A percentile compares a stretch with the other conserved stretches of the same genome.
These are phyloP conservation scores for Paraconiothyrium brasiliense DNA, from an alignment of 2,329 filamentous ascomycete genomes.

Conservation along the genomic window DNA sequence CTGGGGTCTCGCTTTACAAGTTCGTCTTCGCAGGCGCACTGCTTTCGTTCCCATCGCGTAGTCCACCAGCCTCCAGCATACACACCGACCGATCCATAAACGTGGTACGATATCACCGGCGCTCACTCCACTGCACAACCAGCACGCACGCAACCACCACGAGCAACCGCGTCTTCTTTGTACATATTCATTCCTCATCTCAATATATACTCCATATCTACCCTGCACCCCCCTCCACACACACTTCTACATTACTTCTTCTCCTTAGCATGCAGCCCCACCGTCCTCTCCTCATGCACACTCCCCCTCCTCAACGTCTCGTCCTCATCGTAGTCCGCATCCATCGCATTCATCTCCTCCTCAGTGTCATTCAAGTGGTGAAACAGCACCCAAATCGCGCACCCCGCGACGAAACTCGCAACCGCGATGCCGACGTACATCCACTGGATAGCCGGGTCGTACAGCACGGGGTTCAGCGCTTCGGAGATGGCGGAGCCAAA, in stretches of 20 bases:
- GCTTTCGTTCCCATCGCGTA: too few species aligned
- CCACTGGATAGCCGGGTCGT: slow-evolving; percentile 73
- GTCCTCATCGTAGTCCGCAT: slow-evolving; percentile 45
- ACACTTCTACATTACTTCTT: neutral
- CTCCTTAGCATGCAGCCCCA: slow-evolving; percentile 29
- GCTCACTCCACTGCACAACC: too few species aligned
- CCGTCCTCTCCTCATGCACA: slow-evolving; percentile 33
- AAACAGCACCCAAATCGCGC: slow-evolving; percentile 50
- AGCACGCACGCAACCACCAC: too few species aligned
- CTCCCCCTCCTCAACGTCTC: slow-evolving; percentile 37
- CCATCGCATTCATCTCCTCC: slow-evolving; percentile 50
- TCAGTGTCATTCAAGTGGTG: slow-evolving; percentile 49
- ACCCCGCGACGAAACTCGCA: slow-evolving; percentile 42
- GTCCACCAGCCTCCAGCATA: too few species aligned
- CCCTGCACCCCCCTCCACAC: neutral
- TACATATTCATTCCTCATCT: too few species aligned
- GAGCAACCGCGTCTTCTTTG: too few species aligned
- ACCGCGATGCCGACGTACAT: slow-evolving; percentile 58
- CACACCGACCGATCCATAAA: too few species aligned
- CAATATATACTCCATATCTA: too few species aligned
- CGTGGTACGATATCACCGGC: too few species aligned
- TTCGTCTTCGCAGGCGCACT: too few species aligned
- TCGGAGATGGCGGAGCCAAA: slow-evolving; percentile 70
- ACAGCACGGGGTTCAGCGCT: slow-evolving; percentile 68
- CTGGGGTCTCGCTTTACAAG: too few species aligned